Evolutionary conservation across 2,329 filamentous ascomycete genomes (phyloP), one percentile per base, ranked within the genome.

Genomic region (Colletotrichum sp.): DNA sequence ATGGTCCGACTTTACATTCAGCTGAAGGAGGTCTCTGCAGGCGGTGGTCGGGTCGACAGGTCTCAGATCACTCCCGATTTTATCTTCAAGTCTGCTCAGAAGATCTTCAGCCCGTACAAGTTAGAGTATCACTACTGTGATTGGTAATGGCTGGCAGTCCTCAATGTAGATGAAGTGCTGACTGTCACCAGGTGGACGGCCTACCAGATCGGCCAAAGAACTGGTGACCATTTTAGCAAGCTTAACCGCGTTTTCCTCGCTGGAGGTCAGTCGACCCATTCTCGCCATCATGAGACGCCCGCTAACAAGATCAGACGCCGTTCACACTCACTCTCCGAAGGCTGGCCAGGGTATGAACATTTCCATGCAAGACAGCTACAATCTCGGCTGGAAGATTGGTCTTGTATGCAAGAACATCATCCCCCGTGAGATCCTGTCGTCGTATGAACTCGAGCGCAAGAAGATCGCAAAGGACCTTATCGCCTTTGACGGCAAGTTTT

Each of bases 311-410:
- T 8, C 30, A 76, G 93, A 95, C 82, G 93, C 92, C 4, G 90
- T 91, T 2, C 87, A 89, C 78, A 90, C 88, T 1, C 88, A 89
- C 77, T 81, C 79, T 9, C 92, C 92, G 21, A 94, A 94, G 79
- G 92, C 91, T 0, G 92, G 92, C 4, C 92, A 94, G 80, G 93
- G 93, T 14, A 94, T 95, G 92, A 95, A 95, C 78, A 90, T 94
- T 2, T 90, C 88, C 43, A 93, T 95, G 90, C 92, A 94, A 78
- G 93, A 95, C 81, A 83, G 86, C 0, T 90, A 87, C 81, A 92
- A 91, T 71, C 86, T 92, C 0, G 90, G 89, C 1, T 92, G 90
- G 90, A 92, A 92, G 81, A 80, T 92, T 2, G 89, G 86, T 0
- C 81, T 84, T 2, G 88, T 88, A 0, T 80, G 84, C 34, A 88